Percentiles rank a stretch among this genome's conserved stretches.
Conservation (phyloP, 225 moss, liverwort and hornwort genomes). For the Physcomitrium patens region DNA sequence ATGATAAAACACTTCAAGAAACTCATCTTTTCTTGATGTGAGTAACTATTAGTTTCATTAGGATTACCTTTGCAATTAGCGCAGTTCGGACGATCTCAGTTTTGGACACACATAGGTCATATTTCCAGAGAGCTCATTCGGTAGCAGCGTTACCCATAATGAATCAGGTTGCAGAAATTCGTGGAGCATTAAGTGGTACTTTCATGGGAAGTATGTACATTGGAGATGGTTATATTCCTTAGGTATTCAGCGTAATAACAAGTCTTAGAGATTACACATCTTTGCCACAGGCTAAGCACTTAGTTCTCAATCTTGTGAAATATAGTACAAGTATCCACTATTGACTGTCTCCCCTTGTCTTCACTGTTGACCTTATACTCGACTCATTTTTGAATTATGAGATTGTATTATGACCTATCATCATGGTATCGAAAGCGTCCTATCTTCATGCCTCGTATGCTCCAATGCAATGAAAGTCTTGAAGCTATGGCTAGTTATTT, state of each 20-base stretch:
- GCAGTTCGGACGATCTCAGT: conserved; percentile 23
- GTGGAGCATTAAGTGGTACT: conserved; percentile 25
- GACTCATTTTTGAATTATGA: conserved; percentile 19
- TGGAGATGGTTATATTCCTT: conserved; percentile 26
- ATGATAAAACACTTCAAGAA: conserved; percentile 23
- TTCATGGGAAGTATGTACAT: conserved; percentile 21
- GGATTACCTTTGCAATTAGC: conserved; percentile 19
- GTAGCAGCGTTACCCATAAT: conserved; percentile 21
- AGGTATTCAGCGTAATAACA: conserved; percentile 25
- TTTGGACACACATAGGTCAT: conserved; percentile 15
- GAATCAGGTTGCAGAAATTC: conserved; percentile 28
- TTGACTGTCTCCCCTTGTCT: conserved; percentile 8
- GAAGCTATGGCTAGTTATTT: background rate
- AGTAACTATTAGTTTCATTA: conserved; percentile 18
- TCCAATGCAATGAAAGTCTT: background rate
- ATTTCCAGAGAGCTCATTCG: conserved; percentile 8
- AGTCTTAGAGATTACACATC: conserved; percentile 22
- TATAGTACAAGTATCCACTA: conserved; percentile 19
- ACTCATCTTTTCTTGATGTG: conserved; percentile 1
- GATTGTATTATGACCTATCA: conserved; percentile 14
- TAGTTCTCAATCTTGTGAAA: conserved; percentile 32
- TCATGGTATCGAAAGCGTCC: conserved; percentile 10
- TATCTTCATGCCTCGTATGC: conserved; percentile 16
- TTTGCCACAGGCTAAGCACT: conserved; percentile 25
- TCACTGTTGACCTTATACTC: conserved; percentile 13